phyloP scores from a whole-genome alignment of 2,329 filamentous ascomycete genomes.

The Lachnellula hyalina region DNA sequence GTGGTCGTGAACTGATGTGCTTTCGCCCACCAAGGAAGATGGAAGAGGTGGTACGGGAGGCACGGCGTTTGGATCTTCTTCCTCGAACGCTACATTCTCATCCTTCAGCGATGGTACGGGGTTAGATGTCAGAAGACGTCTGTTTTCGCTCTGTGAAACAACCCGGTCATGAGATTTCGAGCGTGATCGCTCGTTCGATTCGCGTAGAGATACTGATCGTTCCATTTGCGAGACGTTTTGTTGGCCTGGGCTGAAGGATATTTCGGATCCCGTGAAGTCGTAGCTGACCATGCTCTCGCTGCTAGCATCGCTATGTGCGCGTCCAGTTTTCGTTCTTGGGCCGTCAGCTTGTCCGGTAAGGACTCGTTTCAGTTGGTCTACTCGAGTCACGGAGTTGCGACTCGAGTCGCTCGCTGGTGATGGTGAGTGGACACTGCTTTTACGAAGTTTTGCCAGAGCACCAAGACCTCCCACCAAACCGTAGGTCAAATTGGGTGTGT shows the following conservation, averaged over 20 bases:
- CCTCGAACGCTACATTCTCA: constrained; percentile 12
- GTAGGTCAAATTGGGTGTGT: constrained; percentile 27
- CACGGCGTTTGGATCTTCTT: constrained; percentile 21
- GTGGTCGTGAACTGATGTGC: constrained; percentile 21
- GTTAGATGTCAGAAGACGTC: constrained; percentile 22
- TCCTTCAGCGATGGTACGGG: constrained; percentile 12
- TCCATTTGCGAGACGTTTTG: constrained; percentile 18
- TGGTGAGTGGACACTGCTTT: constrained; percentile 49
- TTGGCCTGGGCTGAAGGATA: constrained; percentile 47
- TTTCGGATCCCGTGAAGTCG: constrained; percentile 61
- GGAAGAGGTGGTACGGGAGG: constrained; percentile 31
- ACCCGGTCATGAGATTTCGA: constrained; percentile 29
- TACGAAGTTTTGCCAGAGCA: constrained; percentile 42
- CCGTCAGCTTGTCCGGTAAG: constrained; percentile 45
- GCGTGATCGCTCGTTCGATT: constrained; percentile 21
- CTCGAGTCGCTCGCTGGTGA: constrained; percentile 37
- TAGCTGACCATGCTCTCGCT: constrained; percentile 68
- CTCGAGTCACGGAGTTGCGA: constrained; percentile 50
- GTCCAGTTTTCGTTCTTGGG: constrained; percentile 33
- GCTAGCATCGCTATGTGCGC: constrained; percentile 47
- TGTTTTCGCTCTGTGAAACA: constrained; percentile 16
- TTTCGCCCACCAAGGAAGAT: constrained; percentile 18
- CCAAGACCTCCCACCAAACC: constrained; percentile 30
- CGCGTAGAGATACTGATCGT: constrained; percentile 24
- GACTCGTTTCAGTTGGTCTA: constrained; percentile 60